These are phyloP conservation scores for Penicillium atrosanguineum DNA, from an alignment of 495 filamentous ascomycete species.

Conservation along the genomic window DNA sequence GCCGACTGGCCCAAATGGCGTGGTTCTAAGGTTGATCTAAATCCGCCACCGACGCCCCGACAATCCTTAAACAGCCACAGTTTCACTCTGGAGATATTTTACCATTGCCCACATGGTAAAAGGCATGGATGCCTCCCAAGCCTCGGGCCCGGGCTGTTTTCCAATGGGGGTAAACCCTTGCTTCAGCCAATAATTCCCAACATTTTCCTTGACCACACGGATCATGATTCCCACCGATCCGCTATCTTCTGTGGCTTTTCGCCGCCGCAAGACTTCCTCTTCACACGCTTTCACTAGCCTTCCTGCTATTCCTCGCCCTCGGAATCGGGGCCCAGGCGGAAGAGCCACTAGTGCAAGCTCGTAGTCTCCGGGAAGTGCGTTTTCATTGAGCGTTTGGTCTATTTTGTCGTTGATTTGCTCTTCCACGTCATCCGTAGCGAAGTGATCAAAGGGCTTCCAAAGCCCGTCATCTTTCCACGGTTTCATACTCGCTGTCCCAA, in stretches of 20 bases:
- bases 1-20: too few species aligned
- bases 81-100: constrained; percentile 1
- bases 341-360: constrained; percentile 10
- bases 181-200: constrained; percentile 12
- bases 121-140: constrained; percentile 6
- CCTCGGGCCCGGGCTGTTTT: constrained; percentile 4
- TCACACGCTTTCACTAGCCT: constrained; percentile 7
- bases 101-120: constrained; percentile 17
- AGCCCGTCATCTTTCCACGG: constrained; percentile 17
- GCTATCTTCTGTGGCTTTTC: background rate
- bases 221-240: constrained; percentile 11
- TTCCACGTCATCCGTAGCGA: background rate
- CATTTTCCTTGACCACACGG: constrained; percentile 11
- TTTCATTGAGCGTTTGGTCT: background rate
- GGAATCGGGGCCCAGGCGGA: constrained; percentile 10
- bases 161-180: constrained; percentile 11
- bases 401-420: background rate
- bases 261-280: constrained; percentile 10
- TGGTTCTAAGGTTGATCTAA: too few species aligned
- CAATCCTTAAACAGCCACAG: background rate
- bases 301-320: constrained; percentile 11
- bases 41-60: too few species aligned
- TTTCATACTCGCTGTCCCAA: constrained; percentile 19
- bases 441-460: constrained; percentile 7
- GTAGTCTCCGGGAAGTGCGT: constrained; percentile 9